These are phyloP conservation scores for Mycena haematopus DNA, from an alignment of 768 basidiomycete species.

Conservation along the genomic window DNA sequence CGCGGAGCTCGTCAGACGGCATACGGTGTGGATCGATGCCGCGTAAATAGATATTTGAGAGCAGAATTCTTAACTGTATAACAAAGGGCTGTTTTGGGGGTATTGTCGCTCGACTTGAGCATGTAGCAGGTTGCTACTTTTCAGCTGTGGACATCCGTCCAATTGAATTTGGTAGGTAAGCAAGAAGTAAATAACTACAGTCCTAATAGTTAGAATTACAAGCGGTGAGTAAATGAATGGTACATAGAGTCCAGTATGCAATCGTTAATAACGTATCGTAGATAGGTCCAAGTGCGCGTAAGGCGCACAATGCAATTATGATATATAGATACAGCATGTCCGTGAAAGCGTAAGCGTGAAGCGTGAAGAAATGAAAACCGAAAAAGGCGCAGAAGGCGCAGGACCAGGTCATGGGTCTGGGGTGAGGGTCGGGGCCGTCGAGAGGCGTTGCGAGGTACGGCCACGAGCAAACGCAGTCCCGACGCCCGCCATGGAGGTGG, in stretches of 20 bases:
- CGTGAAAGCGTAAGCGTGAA: neutral
- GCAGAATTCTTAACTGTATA: too few species aligned
- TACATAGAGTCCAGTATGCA: neutral
- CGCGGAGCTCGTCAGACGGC: slow-evolving; percentile 72
- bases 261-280: neutral
- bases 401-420: slow-evolving; percentile 2
- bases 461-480: slow-evolving; percentile 15
- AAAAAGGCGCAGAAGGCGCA: neutral
- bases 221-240: neutral
- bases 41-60: neutral
- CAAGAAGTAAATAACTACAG: too few species aligned
- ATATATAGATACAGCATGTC: slow-evolving; percentile 19
- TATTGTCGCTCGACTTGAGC: too few species aligned
- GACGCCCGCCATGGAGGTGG: slow-evolving; percentile 22
- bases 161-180: too few species aligned
- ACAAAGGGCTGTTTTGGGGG: too few species aligned
- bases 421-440: neutral
- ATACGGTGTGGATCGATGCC: slow-evolving; percentile 68
- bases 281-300: slow-evolving; percentile 9
- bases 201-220: neutral
- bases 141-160: too few species aligned
- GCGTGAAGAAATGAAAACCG: neutral
- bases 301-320: slow-evolving; percentile 16
- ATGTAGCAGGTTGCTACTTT: too few species aligned
- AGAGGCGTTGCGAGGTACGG: slow-evolving; percentile 5